A percentile compares a stretch with the other conserved stretches of the same genome.
These are phyloP conservation scores for Allium fistulosum DNA, from an alignment of 106 monocot genomes.

Conservation along the genomic window DNA sequence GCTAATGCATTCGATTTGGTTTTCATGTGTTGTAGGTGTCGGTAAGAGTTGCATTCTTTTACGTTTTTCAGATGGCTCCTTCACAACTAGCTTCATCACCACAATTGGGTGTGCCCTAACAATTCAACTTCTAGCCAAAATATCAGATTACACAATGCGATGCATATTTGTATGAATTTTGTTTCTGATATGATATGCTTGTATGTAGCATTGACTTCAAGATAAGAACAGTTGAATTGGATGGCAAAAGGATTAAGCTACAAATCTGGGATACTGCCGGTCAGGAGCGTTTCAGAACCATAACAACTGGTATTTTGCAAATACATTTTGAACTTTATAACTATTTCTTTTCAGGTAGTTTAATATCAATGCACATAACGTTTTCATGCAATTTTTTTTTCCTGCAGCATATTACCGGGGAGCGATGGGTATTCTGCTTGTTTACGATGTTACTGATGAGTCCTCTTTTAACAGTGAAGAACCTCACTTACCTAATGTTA, in stretches of 20 bases:
- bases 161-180: background rate
- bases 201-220: conserved; percentile 63
- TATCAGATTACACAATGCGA: background rate
- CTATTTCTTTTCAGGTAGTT: background rate
- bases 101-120: conserved; percentile 21
- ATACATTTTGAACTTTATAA: background rate
- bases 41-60: conserved; percentile 35
- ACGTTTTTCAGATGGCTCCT: conserved; percentile 35
- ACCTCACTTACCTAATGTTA: background rate
- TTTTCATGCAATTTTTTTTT: background rate
- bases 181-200: conserved; percentile 8
- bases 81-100: conserved; percentile 34
- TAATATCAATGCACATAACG: background rate
- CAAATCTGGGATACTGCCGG: conserved; percentile 85
- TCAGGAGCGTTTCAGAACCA: conserved; percentile 64
- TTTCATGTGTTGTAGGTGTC: conserved; percentile 14
- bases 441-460: conserved; percentile 98
- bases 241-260: conserved; percentile 71
- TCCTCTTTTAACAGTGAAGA: conserved; percentile 93
- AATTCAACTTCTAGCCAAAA: background rate
- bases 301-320: conserved; percentile 42
- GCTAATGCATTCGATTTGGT: background rate
- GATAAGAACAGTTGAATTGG: conserved; percentile 73
- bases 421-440: conserved; percentile 98
- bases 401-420: conserved; percentile 91